These are phyloP conservation scores for Herpetomonas tarakana DNA, from an alignment of 208 protist genomes.

Conservation along the genomic window DNA sequence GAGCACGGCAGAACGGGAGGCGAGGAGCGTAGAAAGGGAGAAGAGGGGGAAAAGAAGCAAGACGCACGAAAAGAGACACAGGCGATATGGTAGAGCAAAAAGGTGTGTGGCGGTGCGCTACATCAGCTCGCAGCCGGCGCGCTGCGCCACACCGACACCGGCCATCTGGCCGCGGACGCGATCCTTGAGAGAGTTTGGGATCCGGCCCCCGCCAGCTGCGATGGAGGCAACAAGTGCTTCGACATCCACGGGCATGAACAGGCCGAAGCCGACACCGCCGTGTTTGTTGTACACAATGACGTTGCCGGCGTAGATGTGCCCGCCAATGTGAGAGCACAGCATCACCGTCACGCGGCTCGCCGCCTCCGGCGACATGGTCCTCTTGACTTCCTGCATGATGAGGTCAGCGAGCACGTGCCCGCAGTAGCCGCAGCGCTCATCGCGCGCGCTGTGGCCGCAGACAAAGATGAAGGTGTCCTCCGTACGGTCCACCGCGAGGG, in stretches of 20 bases:
- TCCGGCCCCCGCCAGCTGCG: slow-evolving; percentile 29
- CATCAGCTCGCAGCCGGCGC: not conserved
- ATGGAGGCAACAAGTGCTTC: slow-evolving; percentile 51
- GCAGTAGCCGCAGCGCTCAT: slow-evolving; percentile 88
- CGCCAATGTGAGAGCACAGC: slow-evolving; percentile 83
- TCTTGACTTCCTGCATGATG: slow-evolving; percentile 50
- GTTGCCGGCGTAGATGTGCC: slow-evolving; percentile 91
- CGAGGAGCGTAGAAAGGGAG: not conserved
- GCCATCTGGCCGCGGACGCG: slow-evolving; percentile 65
- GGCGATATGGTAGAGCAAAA: slow-evolving; percentile 6
- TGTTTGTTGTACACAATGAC: slow-evolving; percentile 83
- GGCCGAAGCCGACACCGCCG: slow-evolving; percentile 85
- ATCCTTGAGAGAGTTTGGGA: slow-evolving; percentile 46
- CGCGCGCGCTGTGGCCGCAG: slow-evolving; percentile 76
- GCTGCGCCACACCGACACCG: not conserved
- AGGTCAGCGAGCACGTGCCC: slow-evolving; percentile 83
- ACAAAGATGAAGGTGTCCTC: slow-evolving; percentile 85
- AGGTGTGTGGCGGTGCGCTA: not conserved
- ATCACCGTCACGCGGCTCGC: slow-evolving; percentile 47
- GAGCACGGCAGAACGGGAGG: not conserved
- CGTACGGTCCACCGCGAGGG: slow-evolving; percentile 64
- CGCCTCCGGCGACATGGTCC: slow-evolving; percentile 28
- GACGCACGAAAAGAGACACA: not conserved
- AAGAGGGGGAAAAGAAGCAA: slow-evolving; percentile 4
- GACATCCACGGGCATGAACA: slow-evolving; percentile 80